Conservation (phyloP, 345 rosid genomes). For the Litchi chinensis region DNA sequence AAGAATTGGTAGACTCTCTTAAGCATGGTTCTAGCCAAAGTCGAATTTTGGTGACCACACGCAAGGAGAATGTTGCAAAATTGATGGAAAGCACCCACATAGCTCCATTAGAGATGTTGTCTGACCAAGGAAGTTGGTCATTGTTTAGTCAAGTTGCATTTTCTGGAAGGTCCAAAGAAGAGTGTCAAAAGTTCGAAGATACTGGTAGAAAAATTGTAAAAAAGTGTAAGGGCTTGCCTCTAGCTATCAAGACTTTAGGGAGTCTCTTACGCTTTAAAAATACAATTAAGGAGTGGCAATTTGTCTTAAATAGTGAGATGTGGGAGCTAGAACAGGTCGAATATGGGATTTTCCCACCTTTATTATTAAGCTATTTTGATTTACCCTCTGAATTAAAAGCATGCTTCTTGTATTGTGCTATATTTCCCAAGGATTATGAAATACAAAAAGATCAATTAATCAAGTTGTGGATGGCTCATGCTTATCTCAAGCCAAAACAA, state of each 20-base stretch:
- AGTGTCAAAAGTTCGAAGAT: too few relatives aligned
- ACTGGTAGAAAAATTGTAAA: too few relatives aligned
- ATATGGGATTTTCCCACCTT: background rate
- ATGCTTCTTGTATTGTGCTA: background rate
- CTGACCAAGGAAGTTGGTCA: too few relatives aligned
- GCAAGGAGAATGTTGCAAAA: background rate
- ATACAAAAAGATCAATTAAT: background rate
- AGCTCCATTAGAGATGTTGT: too few relatives aligned
- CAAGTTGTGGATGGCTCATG: background rate
- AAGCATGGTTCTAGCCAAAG: background rate
- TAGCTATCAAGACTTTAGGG: background rate
- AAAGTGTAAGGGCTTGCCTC: background rate
- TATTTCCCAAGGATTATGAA: background rate
- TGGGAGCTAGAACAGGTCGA: background rate
- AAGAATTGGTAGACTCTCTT: background rate
- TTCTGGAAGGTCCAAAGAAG: too few relatives aligned
- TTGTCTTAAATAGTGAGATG: background rate
- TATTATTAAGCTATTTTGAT: constrained; percentile 1
- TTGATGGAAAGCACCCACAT: too few relatives aligned
- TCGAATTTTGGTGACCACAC: constrained; percentile 5
- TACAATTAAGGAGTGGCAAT: background rate
- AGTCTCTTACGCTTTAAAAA: background rate
- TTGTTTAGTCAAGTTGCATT: too few relatives aligned
- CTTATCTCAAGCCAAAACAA: background rate
- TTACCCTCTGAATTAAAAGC: background rate